These are phyloP conservation scores for Ustanciosporium gigantosporum DNA, from an alignment of 1,284 basidiomycete genomes.

Conservation along the genomic window DNA sequence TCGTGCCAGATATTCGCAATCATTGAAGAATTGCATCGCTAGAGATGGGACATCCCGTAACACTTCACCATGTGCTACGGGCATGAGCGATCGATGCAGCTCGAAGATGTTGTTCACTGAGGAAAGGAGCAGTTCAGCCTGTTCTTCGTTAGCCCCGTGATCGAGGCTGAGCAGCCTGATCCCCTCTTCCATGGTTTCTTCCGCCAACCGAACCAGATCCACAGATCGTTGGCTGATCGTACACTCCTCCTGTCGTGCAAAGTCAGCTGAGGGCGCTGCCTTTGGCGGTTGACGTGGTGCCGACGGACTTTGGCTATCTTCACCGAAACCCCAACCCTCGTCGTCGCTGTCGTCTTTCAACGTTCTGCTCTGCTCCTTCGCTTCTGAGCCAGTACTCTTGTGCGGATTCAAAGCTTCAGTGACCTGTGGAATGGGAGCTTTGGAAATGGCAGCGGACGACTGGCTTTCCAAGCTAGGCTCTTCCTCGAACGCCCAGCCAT, in stretches of 20 bases:
- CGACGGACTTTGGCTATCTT: too few relatives aligned
- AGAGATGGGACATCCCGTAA: slow-evolving; percentile 68
- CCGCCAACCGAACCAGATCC: slow-evolving; percentile 1
- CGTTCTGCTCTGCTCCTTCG: too few relatives aligned
- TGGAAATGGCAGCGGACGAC: too few relatives aligned
- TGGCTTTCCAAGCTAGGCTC: too few relatives aligned
- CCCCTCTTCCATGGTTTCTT: slow-evolving; percentile 1
- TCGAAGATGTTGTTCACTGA: slow-evolving; percentile 69
- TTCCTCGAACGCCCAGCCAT: too few relatives aligned
- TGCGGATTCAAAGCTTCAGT: too few relatives aligned
- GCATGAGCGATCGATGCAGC: slow-evolving; percentile 78
- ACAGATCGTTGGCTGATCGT: slow-evolving; percentile 5
- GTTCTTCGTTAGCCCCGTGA: not conserved
- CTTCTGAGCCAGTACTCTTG: too few relatives aligned
- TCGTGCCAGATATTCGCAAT: slow-evolving; percentile 72
- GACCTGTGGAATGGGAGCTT: too few relatives aligned
- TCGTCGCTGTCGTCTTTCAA: too few relatives aligned
- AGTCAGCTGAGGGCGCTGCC: too few relatives aligned
- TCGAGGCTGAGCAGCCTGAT: not conserved
- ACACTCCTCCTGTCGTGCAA: slow-evolving; percentile 2
- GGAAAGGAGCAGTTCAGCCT: slow-evolving; percentile 4
- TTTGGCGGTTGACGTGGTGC: too few relatives aligned
- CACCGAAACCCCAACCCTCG: too few relatives aligned
- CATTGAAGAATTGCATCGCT: slow-evolving; percentile 82
- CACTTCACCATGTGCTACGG: slow-evolving; percentile 69